phyloP scores from a whole-genome alignment of 2,329 filamentous ascomycete species.

The Venturia nashicola region DNA sequence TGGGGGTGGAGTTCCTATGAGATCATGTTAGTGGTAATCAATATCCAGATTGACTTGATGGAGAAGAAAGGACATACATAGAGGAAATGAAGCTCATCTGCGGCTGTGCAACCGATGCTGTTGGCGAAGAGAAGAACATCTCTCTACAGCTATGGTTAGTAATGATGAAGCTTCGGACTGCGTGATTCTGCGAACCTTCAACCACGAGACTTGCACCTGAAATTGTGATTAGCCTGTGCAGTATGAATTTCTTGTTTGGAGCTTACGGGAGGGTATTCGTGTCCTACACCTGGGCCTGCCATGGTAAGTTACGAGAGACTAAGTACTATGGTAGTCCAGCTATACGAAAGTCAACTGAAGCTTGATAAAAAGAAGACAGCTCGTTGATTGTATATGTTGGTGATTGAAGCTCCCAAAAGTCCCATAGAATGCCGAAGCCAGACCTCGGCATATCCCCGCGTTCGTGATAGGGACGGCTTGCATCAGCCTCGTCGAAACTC shows the following conservation, averaged over 20 bases:
- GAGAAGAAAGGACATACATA: conserved; percentile 46
- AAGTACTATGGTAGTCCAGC: not conserved
- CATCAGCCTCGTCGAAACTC: not conserved
- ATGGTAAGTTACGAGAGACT: conserved; percentile 13
- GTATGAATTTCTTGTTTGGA: not conserved
- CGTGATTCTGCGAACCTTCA: not conserved
- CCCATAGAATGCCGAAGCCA: not conserved
- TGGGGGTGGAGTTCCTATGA: conserved; percentile 64
- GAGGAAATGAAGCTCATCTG: conserved; percentile 80
- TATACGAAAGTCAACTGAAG: not conserved
- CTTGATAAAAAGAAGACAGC: not conserved
- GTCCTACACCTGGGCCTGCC: conserved; percentile 48
- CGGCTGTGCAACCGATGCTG: conserved; percentile 68
- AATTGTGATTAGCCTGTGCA: not conserved
- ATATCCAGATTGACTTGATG: not conserved
- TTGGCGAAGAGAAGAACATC: conserved; percentile 83
- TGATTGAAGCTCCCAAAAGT: not conserved
- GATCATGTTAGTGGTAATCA: conserved; percentile 29
- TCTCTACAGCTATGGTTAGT: conserved; percentile 52
- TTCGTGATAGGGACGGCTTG: not conserved
- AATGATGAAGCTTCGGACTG: not conserved
- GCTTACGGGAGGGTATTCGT: conserved; percentile 58
- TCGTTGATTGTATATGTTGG: not conserved
- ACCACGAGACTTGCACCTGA: conserved; percentile 5
- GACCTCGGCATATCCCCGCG: not conserved